phyloP scores from a whole-genome alignment of 208 protist species.

The Trypanosoma avium region DNA sequence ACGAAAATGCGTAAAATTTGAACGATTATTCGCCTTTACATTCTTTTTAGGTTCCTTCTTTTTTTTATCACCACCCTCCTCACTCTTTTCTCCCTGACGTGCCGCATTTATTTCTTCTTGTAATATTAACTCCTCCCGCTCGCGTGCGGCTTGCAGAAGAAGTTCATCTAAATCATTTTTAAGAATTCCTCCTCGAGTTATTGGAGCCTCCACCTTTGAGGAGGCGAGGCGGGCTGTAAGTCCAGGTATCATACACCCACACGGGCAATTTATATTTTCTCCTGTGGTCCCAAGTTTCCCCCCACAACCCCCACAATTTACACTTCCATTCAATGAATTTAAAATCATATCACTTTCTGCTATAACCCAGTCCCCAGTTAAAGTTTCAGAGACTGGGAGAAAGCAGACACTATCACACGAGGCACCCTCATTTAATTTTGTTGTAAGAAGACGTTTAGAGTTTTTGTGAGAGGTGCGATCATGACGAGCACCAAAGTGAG shows the following conservation, averaged over 20 bases:
- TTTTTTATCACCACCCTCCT: slow-evolving; percentile 20
- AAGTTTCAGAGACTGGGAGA: slow-evolving; percentile 1
- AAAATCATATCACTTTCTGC: slow-evolving; percentile 5
- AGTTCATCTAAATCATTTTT: slow-evolving; percentile 52
- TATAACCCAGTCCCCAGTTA: slow-evolving; percentile 7
- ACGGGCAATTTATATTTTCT: slow-evolving; percentile 23
- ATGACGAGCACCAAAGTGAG: slow-evolving; percentile 11
- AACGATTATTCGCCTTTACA: slow-evolving; percentile 87
- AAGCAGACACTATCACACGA: slow-evolving; percentile 25
- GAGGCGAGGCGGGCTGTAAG: slow-evolving; percentile 19
- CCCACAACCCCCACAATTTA: slow-evolving; percentile 26
- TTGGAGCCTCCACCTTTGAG: slow-evolving; percentile 27
- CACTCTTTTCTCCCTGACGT: slow-evolving; percentile 20
- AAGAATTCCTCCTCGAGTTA: not conserved
- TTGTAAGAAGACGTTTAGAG: too few relatives aligned
- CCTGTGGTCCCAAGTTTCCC: slow-evolving; percentile 29
- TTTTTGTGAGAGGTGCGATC: not conserved
- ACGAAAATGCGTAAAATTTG: slow-evolving; percentile 86
- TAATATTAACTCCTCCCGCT: slow-evolving; percentile 20
- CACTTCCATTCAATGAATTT: not conserved
- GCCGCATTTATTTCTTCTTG: slow-evolving; percentile 30
- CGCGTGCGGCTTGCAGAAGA: slow-evolving; percentile 42
- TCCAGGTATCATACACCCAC: slow-evolving; percentile 24
- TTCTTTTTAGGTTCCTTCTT: slow-evolving; percentile 78
- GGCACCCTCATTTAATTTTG: not conserved